phyloP scores from a whole-genome alignment of 257 asterid species.

The Lantana camara region DNA sequence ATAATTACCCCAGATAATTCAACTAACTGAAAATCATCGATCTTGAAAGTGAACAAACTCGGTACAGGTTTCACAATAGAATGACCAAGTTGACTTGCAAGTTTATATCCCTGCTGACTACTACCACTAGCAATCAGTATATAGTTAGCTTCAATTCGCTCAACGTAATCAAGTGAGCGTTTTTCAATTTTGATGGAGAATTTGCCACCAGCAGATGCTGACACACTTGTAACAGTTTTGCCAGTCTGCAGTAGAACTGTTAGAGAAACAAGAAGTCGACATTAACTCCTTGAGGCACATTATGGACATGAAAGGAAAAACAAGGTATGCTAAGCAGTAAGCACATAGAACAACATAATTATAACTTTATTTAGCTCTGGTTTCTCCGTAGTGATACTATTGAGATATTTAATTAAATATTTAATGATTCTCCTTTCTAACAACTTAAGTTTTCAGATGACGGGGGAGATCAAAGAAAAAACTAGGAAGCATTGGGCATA shows the following conservation, averaged over 20 bases:
- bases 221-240: slow-evolving; percentile 70
- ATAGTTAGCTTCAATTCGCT: slow-evolving; percentile 69
- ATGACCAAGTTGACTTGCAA: slow-evolving; percentile 85
- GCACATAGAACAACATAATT: no score
- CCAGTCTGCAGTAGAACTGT: slow-evolving; percentile 84
- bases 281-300: slow-evolving; percentile 25
- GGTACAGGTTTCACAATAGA: slow-evolving; percentile 90
- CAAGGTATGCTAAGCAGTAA: slow-evolving; percentile 3
- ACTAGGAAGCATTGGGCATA: slow-evolving; percentile 19
- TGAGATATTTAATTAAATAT: no score
- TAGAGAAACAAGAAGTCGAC: slow-evolving; percentile 35
- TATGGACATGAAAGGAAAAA: slow-evolving; percentile 1
- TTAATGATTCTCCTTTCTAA: no score
- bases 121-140: slow-evolving; percentile 89
- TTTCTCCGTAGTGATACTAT: not conserved
- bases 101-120: slow-evolving; percentile 87
- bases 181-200: slow-evolving; percentile 72
- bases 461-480: slow-evolving; percentile 3
- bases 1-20: slow-evolving; percentile 90
- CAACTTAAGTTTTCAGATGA: slow-evolving; percentile 7
- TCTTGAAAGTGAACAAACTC: slow-evolving; percentile 95
- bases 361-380: slow-evolving; percentile 1
- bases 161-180: slow-evolving; percentile 60
- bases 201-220: slow-evolving; percentile 51
- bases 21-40: slow-evolving; percentile 66